Percentiles rank a stretch among this genome's conserved stretches.
These are phyloP conservation scores for Aspergillus brasiliensis DNA, from an alignment of 2,329 filamentous ascomycete genomes.

Conservation along the genomic window DNA sequence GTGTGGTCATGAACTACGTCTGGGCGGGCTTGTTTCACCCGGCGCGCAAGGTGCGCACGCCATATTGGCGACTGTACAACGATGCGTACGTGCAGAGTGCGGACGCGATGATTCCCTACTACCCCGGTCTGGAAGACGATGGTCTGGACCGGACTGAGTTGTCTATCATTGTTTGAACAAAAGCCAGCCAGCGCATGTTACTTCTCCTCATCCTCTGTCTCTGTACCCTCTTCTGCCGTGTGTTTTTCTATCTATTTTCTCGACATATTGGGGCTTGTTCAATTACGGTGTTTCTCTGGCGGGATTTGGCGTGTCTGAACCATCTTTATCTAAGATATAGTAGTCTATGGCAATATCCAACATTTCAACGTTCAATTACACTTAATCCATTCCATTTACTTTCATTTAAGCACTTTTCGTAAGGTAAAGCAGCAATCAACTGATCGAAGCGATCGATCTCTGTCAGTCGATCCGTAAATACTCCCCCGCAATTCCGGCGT, in stretches of 20 bases:
- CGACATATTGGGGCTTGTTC: slow-evolving; percentile 10
- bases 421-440: too few relatives aligned
- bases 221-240: background rate
- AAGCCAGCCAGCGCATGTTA: slow-evolving; percentile 15
- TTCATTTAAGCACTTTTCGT: too few relatives aligned
- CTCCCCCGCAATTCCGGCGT: too few relatives aligned
- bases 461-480: too few relatives aligned
- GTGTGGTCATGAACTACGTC: slow-evolving; percentile 94
- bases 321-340: slow-evolving; percentile 1
- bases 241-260: slow-evolving; percentile 3
- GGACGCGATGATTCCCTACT: slow-evolving; percentile 95
- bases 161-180: slow-evolving; percentile 72
- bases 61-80: slow-evolving; percentile 97
- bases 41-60: slow-evolving; percentile 86
- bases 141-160: slow-evolving; percentile 77
- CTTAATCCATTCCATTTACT: background rate
- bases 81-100: slow-evolving; percentile 93
- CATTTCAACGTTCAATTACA: background rate
- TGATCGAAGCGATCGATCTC: too few relatives aligned
- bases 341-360: background rate
- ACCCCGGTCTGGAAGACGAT: slow-evolving; percentile 82
- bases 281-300: slow-evolving; percentile 11
- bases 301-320: slow-evolving; percentile 5
- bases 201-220: slow-evolving; percentile 13
- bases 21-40: slow-evolving; percentile 98